Evolutionary conservation across 345 rosid genomes (phyloP), one percentile per base, ranked within the genome.

Genomic region (Excoecaria agallocha): DNA sequence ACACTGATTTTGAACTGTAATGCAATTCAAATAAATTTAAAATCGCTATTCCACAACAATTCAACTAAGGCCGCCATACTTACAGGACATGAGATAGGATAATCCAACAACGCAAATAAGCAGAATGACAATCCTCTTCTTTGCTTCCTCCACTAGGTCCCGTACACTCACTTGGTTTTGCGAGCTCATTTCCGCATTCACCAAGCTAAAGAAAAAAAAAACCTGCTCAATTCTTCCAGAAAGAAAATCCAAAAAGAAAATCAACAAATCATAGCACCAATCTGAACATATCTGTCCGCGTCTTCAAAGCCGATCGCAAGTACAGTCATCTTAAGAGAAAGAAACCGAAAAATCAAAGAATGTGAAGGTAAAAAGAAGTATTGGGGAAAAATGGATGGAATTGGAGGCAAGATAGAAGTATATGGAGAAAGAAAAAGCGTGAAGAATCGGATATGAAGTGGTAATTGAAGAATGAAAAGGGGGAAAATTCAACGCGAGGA

Each of bases 121-220:
- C 85, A 96, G 79, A 76, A 96, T 76, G 65, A 93, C 97, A 68
- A 88, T 82, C 79, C 99, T 86, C 85, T 93, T 96, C 90, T 93
- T 93, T 57, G 91, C 98, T 81, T 96, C 99, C 82, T 96, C 99
- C 60, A 91, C 89, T 78, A 96, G 74, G 87, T 96, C 98, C 41
- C 89, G 85, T 51, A 84, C 78, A 17, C 82, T 77, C 81, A 83
- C 92, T 84, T 80, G 92, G 86, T 83, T 87, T 75, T 75, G 87
- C 56, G 83, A 73, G 81, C 87, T 85, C 96, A 89, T 93, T 70
- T 74, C 68, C n/a, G 15, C 56, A 71, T 55, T 65, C 38, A 45
- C 54, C 17, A 11, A 43, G 4, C 46, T 57, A 63, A 72, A 20
- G 60, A 59, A 20, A n/a, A n/a, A 22, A 66, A 51, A 50, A 66